These are phyloP conservation scores for Citrus trifoliata DNA, from an alignment of 345 rosid genomes.

Conservation along the genomic window DNA sequence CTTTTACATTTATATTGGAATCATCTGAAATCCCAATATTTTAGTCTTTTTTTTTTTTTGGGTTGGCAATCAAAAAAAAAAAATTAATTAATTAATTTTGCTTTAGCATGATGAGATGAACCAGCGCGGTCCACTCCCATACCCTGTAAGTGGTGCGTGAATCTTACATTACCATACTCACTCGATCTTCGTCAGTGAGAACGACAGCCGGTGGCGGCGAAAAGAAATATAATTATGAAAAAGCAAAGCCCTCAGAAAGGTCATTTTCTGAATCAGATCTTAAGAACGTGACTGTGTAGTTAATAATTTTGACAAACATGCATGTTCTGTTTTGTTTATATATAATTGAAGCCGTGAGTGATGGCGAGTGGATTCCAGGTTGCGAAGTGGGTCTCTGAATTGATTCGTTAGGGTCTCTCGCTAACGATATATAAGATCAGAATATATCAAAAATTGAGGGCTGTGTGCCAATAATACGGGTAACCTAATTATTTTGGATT, in stretches of 20 bases:
- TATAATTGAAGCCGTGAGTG: constrained; percentile 27
- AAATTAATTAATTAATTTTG: too few species aligned
- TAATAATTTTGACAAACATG: constrained; percentile 12
- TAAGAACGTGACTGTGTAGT: constrained; percentile 3
- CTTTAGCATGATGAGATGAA: not conserved
- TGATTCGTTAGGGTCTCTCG: not conserved
- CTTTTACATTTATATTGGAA: too few species aligned
- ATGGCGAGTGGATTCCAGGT: constrained; percentile 26
- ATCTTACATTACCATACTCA: not conserved
- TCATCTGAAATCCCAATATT: not conserved
- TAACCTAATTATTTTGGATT: constrained; percentile 1
- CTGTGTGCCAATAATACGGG: not conserved
- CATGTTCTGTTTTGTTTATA: not conserved
- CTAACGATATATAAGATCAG: not conserved
- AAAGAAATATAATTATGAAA: not conserved
- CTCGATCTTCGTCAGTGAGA: not conserved
- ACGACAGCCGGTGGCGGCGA: not conserved
- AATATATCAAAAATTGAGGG: not conserved
- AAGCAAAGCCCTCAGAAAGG: not conserved
- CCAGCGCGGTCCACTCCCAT: not conserved
- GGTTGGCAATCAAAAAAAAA: not conserved
- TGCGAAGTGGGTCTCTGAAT: constrained; percentile 13
- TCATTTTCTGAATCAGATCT: not conserved
- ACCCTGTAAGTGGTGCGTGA: not conserved
- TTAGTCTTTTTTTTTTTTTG: too few species aligned